Evolutionary conservation across 805 yeast genomes (phyloP), one percentile per base, ranked within the genome.

Genomic region (Metschnikowia lachancei): DNA sequence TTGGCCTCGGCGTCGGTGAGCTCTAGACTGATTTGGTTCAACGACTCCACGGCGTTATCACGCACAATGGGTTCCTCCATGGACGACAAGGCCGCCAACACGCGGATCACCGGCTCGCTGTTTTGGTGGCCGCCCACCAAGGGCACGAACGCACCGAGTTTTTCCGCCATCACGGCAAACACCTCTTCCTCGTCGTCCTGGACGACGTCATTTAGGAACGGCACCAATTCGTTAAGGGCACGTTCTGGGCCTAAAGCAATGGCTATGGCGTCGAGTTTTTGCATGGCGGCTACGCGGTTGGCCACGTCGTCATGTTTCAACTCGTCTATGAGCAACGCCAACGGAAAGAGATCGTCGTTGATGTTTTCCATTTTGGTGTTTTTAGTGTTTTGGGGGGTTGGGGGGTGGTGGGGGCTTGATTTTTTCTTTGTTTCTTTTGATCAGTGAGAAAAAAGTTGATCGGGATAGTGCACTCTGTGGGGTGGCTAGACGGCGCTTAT

Each of bases 181-280:
- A 94, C 96, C 69, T 94, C 99, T 67, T 94, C 99, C 69, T 94
- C 99, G 64, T 95, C 99, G 59, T 94, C 99, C 55, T 87, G 94
- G 9, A 91, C 89, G 20, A 85, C 94, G 51, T 85, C 91, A 55
- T 84, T 88, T 51, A 94, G 76, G 60, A 92, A 94, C 31, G 98
- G 97, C 44, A 94, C 74, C 61, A 94, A 76, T 64, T 94, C 99
- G 39, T 78, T 77, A 49, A 96, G 77, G 10, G 98, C 87, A 61
- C 98, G 80, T 64, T 89, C 96, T 6, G 94, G 91, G 8, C 99
- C 99, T 47, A 94, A 72, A 2, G 98, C 99, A 43, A 89, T 74
- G 29, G 98, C 96, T 61, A 94, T 92, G 29, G 97, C 92, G 56
- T 91, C 95, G 55, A 95, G 75, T 56, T 94, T 82, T 59, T 86